These are phyloP conservation scores for Psilocybe sp. DNA, from an alignment of 768 basidiomycete species.

Conservation along the genomic window DNA sequence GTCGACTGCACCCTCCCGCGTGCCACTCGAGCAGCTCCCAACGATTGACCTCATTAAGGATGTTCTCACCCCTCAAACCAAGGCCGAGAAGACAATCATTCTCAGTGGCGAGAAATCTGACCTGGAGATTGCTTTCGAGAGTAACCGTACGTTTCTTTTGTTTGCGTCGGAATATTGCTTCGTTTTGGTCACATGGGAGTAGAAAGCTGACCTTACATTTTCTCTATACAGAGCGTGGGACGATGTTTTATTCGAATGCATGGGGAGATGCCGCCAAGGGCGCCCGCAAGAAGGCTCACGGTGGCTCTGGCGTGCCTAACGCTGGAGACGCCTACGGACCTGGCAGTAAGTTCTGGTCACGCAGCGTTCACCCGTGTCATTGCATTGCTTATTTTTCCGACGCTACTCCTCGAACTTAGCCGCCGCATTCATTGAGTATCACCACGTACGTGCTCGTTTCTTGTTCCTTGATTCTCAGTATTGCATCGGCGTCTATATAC, in stretches of 20 bases:
- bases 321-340: constrained; percentile 58
- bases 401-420: constrained; percentile 30
- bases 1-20: constrained; percentile 42
- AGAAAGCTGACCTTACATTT: too few species aligned
- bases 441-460: constrained; percentile 39
- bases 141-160: constrained; percentile 56
- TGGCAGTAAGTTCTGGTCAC: constrained; percentile 40
- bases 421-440: constrained; percentile 69
- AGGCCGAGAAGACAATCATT: constrained; percentile 44
- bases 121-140: constrained; percentile 56
- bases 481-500: not conserved
- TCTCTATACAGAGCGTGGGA: constrained; percentile 58
- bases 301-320: constrained; percentile 58
- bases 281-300: constrained; percentile 71
- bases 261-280: constrained; percentile 44
- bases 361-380: constrained; percentile 1
- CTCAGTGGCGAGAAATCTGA: constrained; percentile 59
- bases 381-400: constrained; percentile 4
- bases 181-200: not conserved
- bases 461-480: constrained; percentile 1
- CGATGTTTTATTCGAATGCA: constrained; percentile 74
- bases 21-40: constrained; percentile 39
- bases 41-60: constrained; percentile 44
- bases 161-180: not conserved
- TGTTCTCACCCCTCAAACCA: constrained; percentile 30